phyloP scores from a whole-genome alignment of 768 basidiomycete species.

The Dentipellis fragilis region DNA sequence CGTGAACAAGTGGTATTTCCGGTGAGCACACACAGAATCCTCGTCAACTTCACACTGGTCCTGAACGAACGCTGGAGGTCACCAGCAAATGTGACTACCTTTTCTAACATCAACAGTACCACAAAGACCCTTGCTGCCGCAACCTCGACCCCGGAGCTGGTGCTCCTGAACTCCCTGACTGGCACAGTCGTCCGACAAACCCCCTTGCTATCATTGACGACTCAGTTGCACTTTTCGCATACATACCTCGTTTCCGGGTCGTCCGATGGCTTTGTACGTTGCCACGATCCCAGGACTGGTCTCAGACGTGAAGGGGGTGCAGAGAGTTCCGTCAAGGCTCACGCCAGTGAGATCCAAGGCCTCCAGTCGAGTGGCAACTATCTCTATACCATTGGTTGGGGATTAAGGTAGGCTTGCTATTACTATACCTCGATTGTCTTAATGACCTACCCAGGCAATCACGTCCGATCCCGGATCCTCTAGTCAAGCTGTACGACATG shows the following conservation, averaged over 20 bases:
- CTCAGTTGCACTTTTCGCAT: conserved; percentile 58
- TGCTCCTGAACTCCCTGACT: conserved; percentile 65
- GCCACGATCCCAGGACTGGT: conserved; percentile 61
- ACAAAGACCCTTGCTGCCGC: conserved; percentile 53
- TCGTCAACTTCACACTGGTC: conserved; percentile 19
- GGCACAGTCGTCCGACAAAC: conserved; percentile 54
- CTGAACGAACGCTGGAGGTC: conserved; percentile 21
- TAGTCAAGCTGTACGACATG: conserved; percentile 88
- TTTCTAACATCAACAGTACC: conserved; percentile 39
- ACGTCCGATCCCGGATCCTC: conserved; percentile 79
- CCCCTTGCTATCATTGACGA: conserved; percentile 44
- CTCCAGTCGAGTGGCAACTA: conserved; percentile 72
- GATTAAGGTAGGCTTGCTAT: conserved; percentile 50
- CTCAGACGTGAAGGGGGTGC: conserved; percentile 34
- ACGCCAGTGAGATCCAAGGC: conserved; percentile 74
- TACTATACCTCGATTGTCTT: not conserved
- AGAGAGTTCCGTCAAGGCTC: conserved; percentile 61
- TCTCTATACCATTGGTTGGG: conserved; percentile 81
- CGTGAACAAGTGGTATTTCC: conserved; percentile 72
- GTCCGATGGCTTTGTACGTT: conserved; percentile 62
- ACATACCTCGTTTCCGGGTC: conserved; percentile 58
- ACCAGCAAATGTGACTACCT: conserved; percentile 20
- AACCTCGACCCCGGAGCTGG: conserved; percentile 47
- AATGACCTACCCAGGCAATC: conserved; percentile 49
- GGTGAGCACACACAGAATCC: conserved; percentile 34